Base-by-base conservation (phyloP, 2,329 filamentous ascomycete genomes). In the Ophiostoma novo-ulmi region DNA sequence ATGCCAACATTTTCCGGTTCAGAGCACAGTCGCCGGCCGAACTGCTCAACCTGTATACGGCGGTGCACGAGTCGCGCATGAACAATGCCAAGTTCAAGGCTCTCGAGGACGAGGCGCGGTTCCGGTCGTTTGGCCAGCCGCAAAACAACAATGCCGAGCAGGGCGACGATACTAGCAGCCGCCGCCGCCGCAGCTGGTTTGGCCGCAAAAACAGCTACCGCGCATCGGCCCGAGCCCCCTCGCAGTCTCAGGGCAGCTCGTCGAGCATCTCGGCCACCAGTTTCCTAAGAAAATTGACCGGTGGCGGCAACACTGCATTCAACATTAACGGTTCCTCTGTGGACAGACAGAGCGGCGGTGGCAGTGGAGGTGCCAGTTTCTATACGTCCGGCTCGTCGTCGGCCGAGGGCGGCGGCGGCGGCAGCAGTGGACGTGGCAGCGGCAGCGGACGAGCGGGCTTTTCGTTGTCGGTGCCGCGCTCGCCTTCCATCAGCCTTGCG, bases 51-150 rank as follows among this genome's bases (percentile, higher is more conserved):
- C 84, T 99, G 5, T 99, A 97, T 80, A 87, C 87, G 76, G 87
- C 94, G 63, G 94, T 98, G 73, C 96, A 98, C 79, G 86, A 91
- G 72, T 89, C 94, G 26, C 91, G 95, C 67, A 91, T 97, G 78
- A 92, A 97, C 80, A 97, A 98, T 78, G 90, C 93, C 69, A 94
- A 93, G 70, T 97, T 94, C 80, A 93, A 86, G 71, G 83, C 87
- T 67, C 82, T 90, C 22, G 86, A 88, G 75, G 85, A 89, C 73
- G 87, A 89, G 74, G 91, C 83, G 78, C 89, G 79, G 75, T 93
- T 83, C 86, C 92, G 84, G 85, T 91, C 82, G 81, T 96, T 84
- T 82, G 92, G 84, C 74, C 89, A 82, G 80, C 83, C 77, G 74
- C 83, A 84, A 76, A 75, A 80, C 74, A 35, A 55, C 65, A 26